phyloP scores from a whole-genome alignment of 2,329 filamentous ascomycete species.

The Aspergillus awamori region DNA sequence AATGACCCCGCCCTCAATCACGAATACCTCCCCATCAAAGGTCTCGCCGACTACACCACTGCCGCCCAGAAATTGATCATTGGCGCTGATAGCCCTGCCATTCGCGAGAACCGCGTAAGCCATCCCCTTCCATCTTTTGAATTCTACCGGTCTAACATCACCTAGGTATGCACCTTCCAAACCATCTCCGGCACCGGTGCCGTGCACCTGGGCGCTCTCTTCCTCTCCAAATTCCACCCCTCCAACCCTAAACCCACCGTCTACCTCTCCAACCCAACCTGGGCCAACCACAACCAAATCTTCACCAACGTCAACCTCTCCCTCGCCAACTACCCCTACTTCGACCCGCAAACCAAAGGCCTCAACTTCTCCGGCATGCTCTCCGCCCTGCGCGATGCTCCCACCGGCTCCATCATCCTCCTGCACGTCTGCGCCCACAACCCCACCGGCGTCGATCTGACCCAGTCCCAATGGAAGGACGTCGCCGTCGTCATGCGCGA shows the following conservation, averaged over 20 bases:
- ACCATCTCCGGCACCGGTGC: conserved; percentile 97
- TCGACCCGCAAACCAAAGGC: conserved; percentile 82
- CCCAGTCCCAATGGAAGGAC: conserved; percentile 90
- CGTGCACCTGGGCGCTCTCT: conserved; percentile 88
- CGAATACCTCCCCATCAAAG: conserved; percentile 96
- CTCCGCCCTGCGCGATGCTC: conserved; percentile 67
- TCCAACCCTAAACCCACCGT: conserved; percentile 65
- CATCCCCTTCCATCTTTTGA: neutral
- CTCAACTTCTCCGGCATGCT: conserved; percentile 93
- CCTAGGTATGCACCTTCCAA: conserved; percentile 73
- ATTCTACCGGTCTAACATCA: conserved; percentile 1
- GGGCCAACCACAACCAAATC: conserved; percentile 99
- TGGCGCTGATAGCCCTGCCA: conserved; percentile 75
- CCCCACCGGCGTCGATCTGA: conserved; percentile 94
- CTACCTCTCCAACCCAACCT: conserved; percentile 94
- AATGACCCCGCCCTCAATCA: conserved; percentile 91
- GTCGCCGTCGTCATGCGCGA: conserved; percentile 75
- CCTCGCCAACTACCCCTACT: conserved; percentile 89
- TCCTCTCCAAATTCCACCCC: conserved; percentile 88
- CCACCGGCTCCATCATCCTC: conserved; percentile 80
- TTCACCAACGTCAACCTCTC: conserved; percentile 85
- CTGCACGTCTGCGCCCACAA: conserved; percentile 97
- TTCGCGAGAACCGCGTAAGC: conserved; percentile 75
- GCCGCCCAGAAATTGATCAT: conserved; percentile 91
- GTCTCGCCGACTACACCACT: conserved; percentile 79